These are phyloP conservation scores for Paulownia fortunei DNA, from an alignment of 257 asterid genomes.

Conservation along the genomic window DNA sequence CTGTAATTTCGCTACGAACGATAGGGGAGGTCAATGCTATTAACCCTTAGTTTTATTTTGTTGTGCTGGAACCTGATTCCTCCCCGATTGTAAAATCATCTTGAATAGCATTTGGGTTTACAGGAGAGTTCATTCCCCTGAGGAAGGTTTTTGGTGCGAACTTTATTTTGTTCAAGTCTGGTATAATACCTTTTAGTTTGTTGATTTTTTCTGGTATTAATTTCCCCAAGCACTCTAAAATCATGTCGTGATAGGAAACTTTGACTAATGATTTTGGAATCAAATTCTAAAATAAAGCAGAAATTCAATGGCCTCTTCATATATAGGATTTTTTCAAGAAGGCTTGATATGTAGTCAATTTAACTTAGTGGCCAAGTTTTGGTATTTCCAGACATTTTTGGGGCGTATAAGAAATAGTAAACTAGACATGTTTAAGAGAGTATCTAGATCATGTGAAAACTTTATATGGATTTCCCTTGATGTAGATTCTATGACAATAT, in stretches of 20 bases:
- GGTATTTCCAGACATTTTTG: not conserved
- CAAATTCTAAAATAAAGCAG: not conserved
- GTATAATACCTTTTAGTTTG: not conserved
- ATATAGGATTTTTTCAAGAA: not conserved
- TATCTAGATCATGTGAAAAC: conserved; percentile 8
- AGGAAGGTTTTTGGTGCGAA: not conserved
- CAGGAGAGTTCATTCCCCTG: not conserved
- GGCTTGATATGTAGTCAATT: not conserved
- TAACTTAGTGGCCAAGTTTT: not conserved
- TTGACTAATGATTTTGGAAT: not conserved
- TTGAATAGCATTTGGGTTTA: no score
- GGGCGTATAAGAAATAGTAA: not conserved
- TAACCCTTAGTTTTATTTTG: not conserved
- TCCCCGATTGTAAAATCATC: not conserved
- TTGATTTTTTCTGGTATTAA: conserved; percentile 2
- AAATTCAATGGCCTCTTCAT: not conserved
- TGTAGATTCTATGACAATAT: conserved; percentile 14
- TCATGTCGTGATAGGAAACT: not conserved
- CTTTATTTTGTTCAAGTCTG: no score
- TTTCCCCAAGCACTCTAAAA: not conserved
- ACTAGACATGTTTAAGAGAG: not conserved
- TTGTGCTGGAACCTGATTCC: not conserved
- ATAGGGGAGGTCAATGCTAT: no score
- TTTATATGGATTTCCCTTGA: conserved; percentile 6
- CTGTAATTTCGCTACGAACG: no score